phyloP scores from a whole-genome alignment of 2,329 filamentous ascomycete species.

The Emergomyces pasteurianus region DNA sequence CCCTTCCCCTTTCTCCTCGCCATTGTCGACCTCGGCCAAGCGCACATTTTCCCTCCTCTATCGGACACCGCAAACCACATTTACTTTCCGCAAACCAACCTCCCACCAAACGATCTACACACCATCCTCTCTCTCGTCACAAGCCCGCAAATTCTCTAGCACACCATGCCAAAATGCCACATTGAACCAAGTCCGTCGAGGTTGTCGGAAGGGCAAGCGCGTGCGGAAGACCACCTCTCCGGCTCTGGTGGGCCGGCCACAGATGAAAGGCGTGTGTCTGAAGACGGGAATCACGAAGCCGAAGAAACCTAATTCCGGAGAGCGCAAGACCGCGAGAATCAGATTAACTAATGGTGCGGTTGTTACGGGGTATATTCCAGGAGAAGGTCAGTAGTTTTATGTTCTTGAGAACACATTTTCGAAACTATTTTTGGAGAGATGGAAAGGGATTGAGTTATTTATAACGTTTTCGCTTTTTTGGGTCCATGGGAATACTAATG shows the following conservation, averaged over 20 bases:
- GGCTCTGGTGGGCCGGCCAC: constrained; percentile 62
- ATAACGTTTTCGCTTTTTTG: background rate
- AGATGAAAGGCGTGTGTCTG: constrained; percentile 90
- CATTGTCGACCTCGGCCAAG: constrained; percentile 12
- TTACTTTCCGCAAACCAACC: background rate
- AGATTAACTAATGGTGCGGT: constrained; percentile 76
- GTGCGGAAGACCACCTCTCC: constrained; percentile 82
- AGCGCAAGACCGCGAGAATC: constrained; percentile 90
- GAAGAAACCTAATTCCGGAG: constrained; percentile 98
- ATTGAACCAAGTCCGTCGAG: constrained; percentile 61
- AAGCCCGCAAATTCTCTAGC: constrained; percentile 42
- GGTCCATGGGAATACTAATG: background rate
- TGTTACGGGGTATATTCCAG: constrained; percentile 88
- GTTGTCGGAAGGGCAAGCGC: constrained; percentile 66
- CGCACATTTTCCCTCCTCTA: constrained; percentile 19
- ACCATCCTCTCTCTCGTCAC: background rate
- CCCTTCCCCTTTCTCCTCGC: constrained; percentile 16
- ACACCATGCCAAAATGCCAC: constrained; percentile 49
- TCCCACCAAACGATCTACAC: constrained; percentile 2
- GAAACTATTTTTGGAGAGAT: no score
- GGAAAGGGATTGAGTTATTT: background rate
- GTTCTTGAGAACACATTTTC: background rate
- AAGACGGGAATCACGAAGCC: constrained; percentile 89
- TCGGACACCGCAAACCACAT: constrained; percentile 12
- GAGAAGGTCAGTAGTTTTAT: constrained; percentile 53